Conservation (phyloP, 139 green algal species). For the Dunaliella sp. region DNA sequence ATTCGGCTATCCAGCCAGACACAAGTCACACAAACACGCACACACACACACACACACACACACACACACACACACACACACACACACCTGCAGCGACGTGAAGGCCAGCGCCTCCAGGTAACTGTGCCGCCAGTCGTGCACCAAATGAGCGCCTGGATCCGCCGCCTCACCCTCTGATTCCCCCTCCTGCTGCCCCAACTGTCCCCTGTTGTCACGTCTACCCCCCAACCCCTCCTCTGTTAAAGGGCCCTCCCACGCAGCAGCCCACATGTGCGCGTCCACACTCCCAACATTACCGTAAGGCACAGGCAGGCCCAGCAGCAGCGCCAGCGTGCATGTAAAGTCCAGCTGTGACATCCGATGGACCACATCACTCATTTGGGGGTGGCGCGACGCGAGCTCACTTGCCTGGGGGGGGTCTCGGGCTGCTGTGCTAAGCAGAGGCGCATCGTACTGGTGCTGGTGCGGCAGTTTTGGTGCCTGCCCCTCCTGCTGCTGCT, state of each 20-base stretch:
- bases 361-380: not conserved
- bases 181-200: not conserved
- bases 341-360: slow-evolving; percentile 85
- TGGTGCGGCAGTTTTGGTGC: not conserved
- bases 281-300: slow-evolving; percentile 79
- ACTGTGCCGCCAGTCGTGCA: not conserved
- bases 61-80: not conserved
- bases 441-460: not conserved
- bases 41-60: no score
- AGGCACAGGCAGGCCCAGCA: slow-evolving; percentile 82
- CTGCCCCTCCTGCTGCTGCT: not conserved
- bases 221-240: not conserved
- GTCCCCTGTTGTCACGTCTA: no score
- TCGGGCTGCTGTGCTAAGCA: not conserved
- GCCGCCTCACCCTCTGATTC: not conserved
- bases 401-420: not conserved
- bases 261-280: slow-evolving; percentile 52
- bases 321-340: slow-evolving; percentile 69
- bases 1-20: no score
- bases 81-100: not conserved
- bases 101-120: not conserved
- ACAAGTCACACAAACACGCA: no score
- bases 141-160: not conserved
- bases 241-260: not conserved
- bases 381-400: not conserved